Evolutionary conservation across 257 asterid genomes (phyloP).

Genomic region (Ballota nigra): DNA sequence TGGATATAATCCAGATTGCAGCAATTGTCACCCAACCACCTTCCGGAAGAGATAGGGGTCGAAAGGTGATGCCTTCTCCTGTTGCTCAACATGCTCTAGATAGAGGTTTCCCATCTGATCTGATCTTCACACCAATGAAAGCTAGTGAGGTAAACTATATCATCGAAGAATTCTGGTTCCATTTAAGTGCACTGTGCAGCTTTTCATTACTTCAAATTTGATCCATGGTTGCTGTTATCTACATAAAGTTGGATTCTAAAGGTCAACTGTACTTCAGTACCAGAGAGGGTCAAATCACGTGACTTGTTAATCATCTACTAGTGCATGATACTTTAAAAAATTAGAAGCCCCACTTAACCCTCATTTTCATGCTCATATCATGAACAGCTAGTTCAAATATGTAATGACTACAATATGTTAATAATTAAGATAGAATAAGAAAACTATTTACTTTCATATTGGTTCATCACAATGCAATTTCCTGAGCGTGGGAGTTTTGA

Average conservation of each 20-base stretch:
- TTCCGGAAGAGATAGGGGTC: slow-evolving; percentile 84
- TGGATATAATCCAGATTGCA: slow-evolving; percentile 53
- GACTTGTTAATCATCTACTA: neutral
- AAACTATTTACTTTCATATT: neutral
- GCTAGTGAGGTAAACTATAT: slow-evolving; percentile 74
- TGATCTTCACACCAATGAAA: slow-evolving; percentile 75
- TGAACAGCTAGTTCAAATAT: too few relatives aligned
- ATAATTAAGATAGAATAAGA: neutral
- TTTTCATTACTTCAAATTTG: neutral
- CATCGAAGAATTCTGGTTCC: neutral
- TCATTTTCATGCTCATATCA: neutral
- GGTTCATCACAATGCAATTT: neutral
- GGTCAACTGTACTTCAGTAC: neutral
- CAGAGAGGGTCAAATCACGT: neutral
- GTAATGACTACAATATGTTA: neutral
- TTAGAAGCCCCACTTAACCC: neutral
- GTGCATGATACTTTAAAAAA: neutral
- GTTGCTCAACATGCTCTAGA: slow-evolving; percentile 88
- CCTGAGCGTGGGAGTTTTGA: neutral
- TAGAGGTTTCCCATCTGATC: slow-evolving; percentile 66
- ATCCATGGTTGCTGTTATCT: neutral
- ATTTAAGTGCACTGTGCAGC: neutral
- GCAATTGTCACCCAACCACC: slow-evolving; percentile 97
- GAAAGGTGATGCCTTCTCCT: slow-evolving; percentile 88
- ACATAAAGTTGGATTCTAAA: neutral